These are phyloP conservation scores for Yamadazyma sp. DNA, from an alignment of 1,139 yeast species.

Conservation along the genomic window DNA sequence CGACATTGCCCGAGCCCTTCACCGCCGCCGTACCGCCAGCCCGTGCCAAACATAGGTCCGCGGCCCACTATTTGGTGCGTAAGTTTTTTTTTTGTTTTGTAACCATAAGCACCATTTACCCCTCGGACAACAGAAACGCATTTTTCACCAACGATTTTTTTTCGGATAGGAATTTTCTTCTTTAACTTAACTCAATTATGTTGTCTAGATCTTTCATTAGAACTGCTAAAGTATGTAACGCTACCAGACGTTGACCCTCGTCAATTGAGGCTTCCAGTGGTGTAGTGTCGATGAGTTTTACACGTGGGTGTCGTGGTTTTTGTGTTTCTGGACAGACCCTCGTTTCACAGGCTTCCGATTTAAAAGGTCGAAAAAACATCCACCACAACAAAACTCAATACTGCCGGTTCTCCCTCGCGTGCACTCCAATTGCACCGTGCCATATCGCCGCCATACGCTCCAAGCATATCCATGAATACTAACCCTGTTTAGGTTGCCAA, in stretches of 20 bases:
- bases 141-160: constrained; percentile 4
- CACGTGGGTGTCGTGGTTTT: too few species aligned
- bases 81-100: neutral
- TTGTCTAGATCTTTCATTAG: constrained; percentile 33
- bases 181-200: constrained; percentile 11
- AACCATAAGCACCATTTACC: neutral
- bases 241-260: neutral
- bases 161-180: constrained; percentile 5
- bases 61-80: neutral
- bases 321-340: neutral
- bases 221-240: constrained; percentile 43
- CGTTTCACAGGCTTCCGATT: constrained; percentile 8
- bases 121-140: constrained; percentile 5
- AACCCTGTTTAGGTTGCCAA: constrained; percentile 18
- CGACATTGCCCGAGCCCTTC: too few species aligned
- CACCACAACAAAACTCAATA: too few species aligned
- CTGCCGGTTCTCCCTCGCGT: too few species aligned
- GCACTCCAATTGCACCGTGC: too few species aligned
- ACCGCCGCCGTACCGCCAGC: neutral
- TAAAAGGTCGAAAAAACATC: too few species aligned
- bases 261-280: neutral
- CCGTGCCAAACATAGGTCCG: neutral
- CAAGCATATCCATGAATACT: too few species aligned
- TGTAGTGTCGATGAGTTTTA: too few species aligned
- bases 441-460: neutral